Evolutionary conservation across 169 alveolate species (phyloP), one percentile per base, ranked within the genome.

Genomic region (Plasmodium knowlesi): DNA sequence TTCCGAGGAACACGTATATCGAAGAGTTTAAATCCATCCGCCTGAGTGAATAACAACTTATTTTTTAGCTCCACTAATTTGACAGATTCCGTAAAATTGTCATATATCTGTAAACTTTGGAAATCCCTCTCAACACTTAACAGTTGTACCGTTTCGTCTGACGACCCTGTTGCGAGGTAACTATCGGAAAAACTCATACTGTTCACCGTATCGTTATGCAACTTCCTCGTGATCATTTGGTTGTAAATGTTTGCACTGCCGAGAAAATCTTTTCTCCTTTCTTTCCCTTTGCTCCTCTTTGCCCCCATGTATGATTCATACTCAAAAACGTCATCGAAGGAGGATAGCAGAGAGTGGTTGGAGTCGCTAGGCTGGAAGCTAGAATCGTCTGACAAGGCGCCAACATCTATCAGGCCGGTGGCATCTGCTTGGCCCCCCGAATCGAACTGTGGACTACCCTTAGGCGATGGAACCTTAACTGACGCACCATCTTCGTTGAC

Each of bases 111-210:
- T 54, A 84, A 3, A 19, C 78, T 72, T 19, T 79, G 88, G 67
- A 93, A 95, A 39, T 93, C 72, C 53, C 53, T 88, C n/a, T 96
- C 96, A 1, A 91, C 46, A 84, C 93, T 89, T 72, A 91, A 79
- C 88, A 90, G 84, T 84, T 93, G 94, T 53, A 96, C 90, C 5
- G 97, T 95, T 82, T 96, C 97, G 84, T 96, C 97, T 22, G 92
- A 67, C 25, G 96, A 94, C 19, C 97, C 97, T 4, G 96, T 94
- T 2, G 94, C 93, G 19, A 96, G 76, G 43, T 89, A 84, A n/a
- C 80, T 95, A 12, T 91, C 89, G 28, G 79, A 82, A 54, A 32
- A 84, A 70, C 93, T 92, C 83, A 95, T 73, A 76, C 97, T 91
- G 5, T 61, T 96, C 70, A 96, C 81, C 10, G 96, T 86, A 61